Conservation (phyloP, 2,329 filamentous ascomycete species). For the Drechmeria coniospora region DNA sequence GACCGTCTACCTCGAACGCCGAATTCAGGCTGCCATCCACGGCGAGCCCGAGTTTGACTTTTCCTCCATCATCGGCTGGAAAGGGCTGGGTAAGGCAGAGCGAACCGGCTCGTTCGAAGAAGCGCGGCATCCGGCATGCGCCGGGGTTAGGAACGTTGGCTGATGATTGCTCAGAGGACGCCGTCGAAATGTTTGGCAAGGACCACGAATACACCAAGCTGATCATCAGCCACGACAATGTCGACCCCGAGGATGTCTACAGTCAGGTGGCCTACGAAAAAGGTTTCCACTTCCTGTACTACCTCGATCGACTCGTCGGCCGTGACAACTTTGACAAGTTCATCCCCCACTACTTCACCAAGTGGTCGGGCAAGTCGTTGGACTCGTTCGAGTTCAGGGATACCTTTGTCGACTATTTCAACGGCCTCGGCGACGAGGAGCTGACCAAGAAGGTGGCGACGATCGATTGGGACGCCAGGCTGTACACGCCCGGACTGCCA, state of each 20-base stretch:
- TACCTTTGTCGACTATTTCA: slow-evolving; percentile 76
- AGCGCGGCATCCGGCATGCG: slow-evolving; percentile 6
- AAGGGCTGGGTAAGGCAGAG: slow-evolving; percentile 56
- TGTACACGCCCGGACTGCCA: slow-evolving; percentile 78
- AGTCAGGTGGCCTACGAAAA: slow-evolving; percentile 90
- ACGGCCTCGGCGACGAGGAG: slow-evolving; percentile 43
- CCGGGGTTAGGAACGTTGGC: too few relatives aligned
- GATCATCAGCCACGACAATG: slow-evolving; percentile 70
- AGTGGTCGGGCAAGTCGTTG: slow-evolving; percentile 71
- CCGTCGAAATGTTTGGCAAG: slow-evolving; percentile 60
- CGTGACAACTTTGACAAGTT: slow-evolving; percentile 86
- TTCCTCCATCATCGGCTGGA: slow-evolving; percentile 92
- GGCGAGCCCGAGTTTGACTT: slow-evolving; percentile 82
- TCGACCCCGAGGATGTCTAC: slow-evolving; percentile 93
- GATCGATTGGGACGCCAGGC: slow-evolving; percentile 82
- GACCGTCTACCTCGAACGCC: slow-evolving; percentile 88
- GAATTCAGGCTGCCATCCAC: slow-evolving; percentile 63
- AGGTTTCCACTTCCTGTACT: slow-evolving; percentile 85
- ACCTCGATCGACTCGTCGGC: slow-evolving; percentile 73
- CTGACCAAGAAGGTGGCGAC: slow-evolving; percentile 48
- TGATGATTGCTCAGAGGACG: slow-evolving; percentile 40
- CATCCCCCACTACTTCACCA: slow-evolving; percentile 86
- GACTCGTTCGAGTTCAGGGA: slow-evolving; percentile 91
- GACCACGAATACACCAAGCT: slow-evolving; percentile 91
- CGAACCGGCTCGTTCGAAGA: too few relatives aligned